Evolutionary conservation across 768 basidiomycete species (phyloP).

Genomic region (Cyclocybe aegerita): DNA sequence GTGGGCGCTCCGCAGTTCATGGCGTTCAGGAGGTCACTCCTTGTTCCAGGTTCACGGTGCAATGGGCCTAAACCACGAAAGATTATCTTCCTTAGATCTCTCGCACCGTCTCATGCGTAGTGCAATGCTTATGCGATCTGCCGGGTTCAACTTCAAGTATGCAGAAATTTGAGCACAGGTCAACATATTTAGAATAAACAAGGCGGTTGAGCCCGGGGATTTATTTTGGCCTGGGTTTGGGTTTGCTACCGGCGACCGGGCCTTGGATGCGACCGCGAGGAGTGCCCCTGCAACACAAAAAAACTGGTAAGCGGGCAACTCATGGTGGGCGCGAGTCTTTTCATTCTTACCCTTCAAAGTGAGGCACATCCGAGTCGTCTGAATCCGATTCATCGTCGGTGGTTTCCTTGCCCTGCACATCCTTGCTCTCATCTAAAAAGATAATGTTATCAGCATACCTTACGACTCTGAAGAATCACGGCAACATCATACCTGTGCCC

Average conservation of each 20-base stretch:
- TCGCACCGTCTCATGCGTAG: no score
- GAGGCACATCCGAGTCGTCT: slow-evolving; percentile 15
- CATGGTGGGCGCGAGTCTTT: background rate
- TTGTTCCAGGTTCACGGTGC: no score
- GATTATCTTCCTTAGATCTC: no score
- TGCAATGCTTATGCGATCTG: no score
- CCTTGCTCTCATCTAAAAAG: background rate
- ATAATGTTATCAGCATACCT: background rate
- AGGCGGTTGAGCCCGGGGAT: no score
- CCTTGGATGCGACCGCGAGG: slow-evolving; percentile 10
- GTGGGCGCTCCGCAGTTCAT: no score
- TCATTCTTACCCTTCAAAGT: slow-evolving; percentile 12
- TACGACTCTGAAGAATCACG: background rate
- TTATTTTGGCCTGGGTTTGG: slow-evolving; percentile 4
- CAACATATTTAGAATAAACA: no score
- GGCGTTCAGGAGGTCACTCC: no score
- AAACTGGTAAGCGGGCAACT: background rate
- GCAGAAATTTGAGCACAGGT: no score
- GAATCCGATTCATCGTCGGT: slow-evolving; percentile 4
- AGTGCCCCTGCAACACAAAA: slow-evolving; percentile 1
- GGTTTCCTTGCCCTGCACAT: slow-evolving; percentile 1
- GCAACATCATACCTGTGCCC: no score
- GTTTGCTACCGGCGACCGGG: slow-evolving; percentile 12
- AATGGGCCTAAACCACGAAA: no score
- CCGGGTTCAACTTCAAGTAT: no score